Percentiles rank a stretch among this genome's conserved stretches.
Evolutionary conservation across 495 filamentous ascomycete genomes (phyloP).

Genomic region (Peziza echinospora): DNA sequence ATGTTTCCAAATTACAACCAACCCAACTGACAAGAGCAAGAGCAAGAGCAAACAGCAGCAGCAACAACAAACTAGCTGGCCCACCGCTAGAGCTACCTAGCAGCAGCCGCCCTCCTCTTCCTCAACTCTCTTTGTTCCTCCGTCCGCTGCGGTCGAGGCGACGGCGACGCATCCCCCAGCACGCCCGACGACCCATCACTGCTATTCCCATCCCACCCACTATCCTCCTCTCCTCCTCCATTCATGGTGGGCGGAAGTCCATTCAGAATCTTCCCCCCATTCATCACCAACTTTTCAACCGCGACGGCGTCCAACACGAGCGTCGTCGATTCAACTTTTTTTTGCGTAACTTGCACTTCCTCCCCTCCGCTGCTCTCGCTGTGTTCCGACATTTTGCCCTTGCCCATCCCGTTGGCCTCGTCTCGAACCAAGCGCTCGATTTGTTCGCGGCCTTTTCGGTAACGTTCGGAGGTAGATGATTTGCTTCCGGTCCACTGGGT

Average conservation of each 20-base stretch:
- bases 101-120: background rate
- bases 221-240: background rate
- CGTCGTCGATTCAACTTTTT: background rate
- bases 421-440: background rate
- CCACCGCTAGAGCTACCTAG: too few relatives aligned
- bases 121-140: background rate
- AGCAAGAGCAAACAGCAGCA: too few relatives aligned
- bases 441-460: background rate
- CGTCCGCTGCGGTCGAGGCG: too few relatives aligned
- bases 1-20: too few relatives aligned
- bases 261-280: background rate
- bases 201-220: background rate
- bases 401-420: background rate
- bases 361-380: background rate
- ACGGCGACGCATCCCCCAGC: background rate
- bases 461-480: constrained; percentile 24
- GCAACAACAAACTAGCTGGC: too few relatives aligned
- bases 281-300: background rate
- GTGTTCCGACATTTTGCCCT: background rate
- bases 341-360: background rate
- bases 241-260: background rate
- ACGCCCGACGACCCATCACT: background rate
- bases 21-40: too few relatives aligned
- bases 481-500: constrained; percentile 51
- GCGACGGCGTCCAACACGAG: background rate